Percentiles rank a stretch among this genome's conserved stretches.
Conservation (phyloP, 345 rosid genomes). For the Psidium friedrichsthalianum region DNA sequence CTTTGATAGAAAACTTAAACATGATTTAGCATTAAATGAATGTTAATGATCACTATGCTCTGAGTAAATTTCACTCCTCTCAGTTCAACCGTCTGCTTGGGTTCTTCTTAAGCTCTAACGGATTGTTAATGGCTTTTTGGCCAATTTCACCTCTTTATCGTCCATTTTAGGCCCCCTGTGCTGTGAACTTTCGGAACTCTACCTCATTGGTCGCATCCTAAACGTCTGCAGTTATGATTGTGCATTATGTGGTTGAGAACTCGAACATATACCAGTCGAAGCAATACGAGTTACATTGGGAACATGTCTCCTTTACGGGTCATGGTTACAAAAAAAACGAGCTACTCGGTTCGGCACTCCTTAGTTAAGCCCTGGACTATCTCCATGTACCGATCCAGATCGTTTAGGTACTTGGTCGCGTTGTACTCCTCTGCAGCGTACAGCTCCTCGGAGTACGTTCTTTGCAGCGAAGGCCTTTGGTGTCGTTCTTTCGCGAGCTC, state of each 20-base stretch:
- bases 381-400: constrained; percentile 52
- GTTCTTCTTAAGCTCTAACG: neutral
- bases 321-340: neutral
- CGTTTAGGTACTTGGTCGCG: constrained; percentile 43
- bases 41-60: neutral
- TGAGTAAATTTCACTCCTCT: neutral
- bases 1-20: neutral
- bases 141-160: neutral
- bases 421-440: constrained; percentile 66
- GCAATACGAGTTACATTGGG: neutral
- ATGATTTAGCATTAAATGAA: neutral
- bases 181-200: neutral
- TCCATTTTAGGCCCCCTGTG: neutral
- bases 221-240: neutral
- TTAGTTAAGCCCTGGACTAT: constrained; percentile 22
- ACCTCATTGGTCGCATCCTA: neutral
- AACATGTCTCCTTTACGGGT: neutral
- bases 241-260: neutral
- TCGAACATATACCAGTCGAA: neutral
- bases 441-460: constrained; percentile 68
- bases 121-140: neutral
- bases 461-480: constrained; percentile 15
- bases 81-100: neutral
- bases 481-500: constrained; percentile 20
- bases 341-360: neutral